Base-by-base conservation (phyloP, 2,329 filamentous ascomycete species). In the Fusarium abutilonis region DNA sequence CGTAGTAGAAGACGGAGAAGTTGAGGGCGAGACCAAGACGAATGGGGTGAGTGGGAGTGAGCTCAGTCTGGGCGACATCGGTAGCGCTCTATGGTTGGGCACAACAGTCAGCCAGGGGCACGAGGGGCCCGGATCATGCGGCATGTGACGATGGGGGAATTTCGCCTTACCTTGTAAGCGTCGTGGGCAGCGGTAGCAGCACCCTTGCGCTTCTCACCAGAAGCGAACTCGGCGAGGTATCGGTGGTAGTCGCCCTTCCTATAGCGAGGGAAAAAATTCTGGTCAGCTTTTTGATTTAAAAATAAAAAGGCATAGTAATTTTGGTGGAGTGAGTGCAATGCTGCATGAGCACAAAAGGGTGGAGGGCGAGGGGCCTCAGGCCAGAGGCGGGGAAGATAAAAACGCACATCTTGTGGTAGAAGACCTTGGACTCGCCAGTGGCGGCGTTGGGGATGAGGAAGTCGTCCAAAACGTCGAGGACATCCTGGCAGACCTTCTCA, bases 1-100 rank as follows among this genome's bases (percentile, higher is more conserved):
- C 95, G 80, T 99, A 99, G 89, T 98, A 98, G 87, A 97, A 97
- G 75, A 97, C 94, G 67, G 93, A 97, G 88, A 98, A 97, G 90
- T 97, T 98, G 72, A 98, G 89, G 71, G 94, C 94, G 75, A 98
- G 90, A 79, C 94, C 94, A 69, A 98, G 92, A 75, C 94, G 93
- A 83, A 98, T 98, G 73, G 94, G 94, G 86, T 98, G 94, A 62
- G 95, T 98, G 64, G 94, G 94, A 64, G 94, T 94, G 72, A 98
- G 89, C 82, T 98, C 94, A 69, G 92, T 97, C 86, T 97, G 94
- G 72, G 95, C 95, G 75, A 98, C 94, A 75, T 97, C 94, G 83
- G 94, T 98, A 73, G 94, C 94, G 81, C 93, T 96, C 93, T 95
- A 74, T 53, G 56, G 63, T 64, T 64, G 60, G 49, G 50, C 41